These are phyloP conservation scores for Saprolegnia diclina DNA, from an alignment of 352 stramenopile genomes.

Conservation along the genomic window DNA sequence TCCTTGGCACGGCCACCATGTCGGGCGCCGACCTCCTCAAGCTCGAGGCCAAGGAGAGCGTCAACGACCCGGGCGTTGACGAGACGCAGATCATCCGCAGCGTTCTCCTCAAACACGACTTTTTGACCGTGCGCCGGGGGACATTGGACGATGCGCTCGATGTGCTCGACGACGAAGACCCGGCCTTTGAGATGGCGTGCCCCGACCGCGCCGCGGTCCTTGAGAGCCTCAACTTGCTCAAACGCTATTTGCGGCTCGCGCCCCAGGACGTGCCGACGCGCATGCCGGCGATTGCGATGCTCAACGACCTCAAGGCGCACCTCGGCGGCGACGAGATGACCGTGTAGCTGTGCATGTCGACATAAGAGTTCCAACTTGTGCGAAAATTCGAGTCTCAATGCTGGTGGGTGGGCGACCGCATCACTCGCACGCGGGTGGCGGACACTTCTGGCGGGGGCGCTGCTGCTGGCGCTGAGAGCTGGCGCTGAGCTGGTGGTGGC, in stretches of 20 bases:
- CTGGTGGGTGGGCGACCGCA: too few relatives aligned
- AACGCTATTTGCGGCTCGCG: conserved; percentile 68
- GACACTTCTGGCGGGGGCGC: too few relatives aligned
- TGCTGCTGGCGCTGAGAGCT: too few relatives aligned
- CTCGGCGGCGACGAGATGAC: not conserved
- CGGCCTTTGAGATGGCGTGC: not conserved
- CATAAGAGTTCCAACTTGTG: not conserved
- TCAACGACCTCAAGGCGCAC: conserved; percentile 61
- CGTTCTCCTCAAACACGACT: conserved; percentile 77
- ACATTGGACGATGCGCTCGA: conserved; percentile 30
- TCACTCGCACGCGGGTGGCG: too few relatives aligned
- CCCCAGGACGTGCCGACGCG: conserved; percentile 42
- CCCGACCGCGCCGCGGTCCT: conserved; percentile 37
- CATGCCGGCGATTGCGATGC: conserved; percentile 56
- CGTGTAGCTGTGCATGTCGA: not conserved
- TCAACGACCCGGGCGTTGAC: conserved; percentile 72
- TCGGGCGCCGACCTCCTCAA: conserved; percentile 64
- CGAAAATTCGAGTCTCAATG: too few relatives aligned
- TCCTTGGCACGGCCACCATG: conserved; percentile 48
- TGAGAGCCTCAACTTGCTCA: conserved; percentile 54
- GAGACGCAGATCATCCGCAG: conserved; percentile 78
- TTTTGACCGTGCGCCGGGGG: conserved; percentile 46
- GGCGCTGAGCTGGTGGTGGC: too few relatives aligned
- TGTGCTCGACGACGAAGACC: conserved; percentile 29
- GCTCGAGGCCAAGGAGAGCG: conserved; percentile 66